Conservation (phyloP, 331 rosid genomes). For the Pyrus hybrid region DNA sequence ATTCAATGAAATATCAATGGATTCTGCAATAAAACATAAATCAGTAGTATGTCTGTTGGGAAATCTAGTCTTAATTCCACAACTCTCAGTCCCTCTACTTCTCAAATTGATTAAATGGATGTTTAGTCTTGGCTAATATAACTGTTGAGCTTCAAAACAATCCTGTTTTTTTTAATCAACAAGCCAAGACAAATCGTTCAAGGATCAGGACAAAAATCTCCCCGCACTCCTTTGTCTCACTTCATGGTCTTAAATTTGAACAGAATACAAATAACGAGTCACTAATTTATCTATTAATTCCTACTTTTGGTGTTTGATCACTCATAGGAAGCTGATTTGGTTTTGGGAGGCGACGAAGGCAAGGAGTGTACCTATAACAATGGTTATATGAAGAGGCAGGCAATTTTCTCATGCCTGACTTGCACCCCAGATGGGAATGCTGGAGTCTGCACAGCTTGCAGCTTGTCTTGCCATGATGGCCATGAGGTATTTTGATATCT, state of each 20-base stretch:
- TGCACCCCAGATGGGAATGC: constrained; percentile 94
- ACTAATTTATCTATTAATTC: not conserved
- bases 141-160: not conserved
- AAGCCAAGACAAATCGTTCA: not conserved
- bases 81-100: not conserved
- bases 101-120: not conserved
- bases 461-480: constrained; percentile 96
- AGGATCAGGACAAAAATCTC: not conserved
- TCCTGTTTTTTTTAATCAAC: not conserved
- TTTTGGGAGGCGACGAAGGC: constrained; percentile 97
- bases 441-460: constrained; percentile 99
- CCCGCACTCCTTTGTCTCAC: not conserved
- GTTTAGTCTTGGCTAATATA: not conserved
- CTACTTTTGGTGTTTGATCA: not conserved
- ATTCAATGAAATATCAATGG: not conserved
- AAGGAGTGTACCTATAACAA: constrained; percentile 87
- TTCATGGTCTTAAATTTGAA: not conserved
- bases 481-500: constrained; percentile 60
- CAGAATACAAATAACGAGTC: not conserved
- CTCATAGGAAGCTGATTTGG: constrained; percentile 78
- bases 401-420: constrained; percentile 93
- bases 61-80: not conserved
- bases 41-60: not conserved
- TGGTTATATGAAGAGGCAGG: constrained; percentile 96
- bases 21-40: not conserved